Conservation (phyloP, 108 stramenopile genomes). For the Ochromonas danica region DNA sequence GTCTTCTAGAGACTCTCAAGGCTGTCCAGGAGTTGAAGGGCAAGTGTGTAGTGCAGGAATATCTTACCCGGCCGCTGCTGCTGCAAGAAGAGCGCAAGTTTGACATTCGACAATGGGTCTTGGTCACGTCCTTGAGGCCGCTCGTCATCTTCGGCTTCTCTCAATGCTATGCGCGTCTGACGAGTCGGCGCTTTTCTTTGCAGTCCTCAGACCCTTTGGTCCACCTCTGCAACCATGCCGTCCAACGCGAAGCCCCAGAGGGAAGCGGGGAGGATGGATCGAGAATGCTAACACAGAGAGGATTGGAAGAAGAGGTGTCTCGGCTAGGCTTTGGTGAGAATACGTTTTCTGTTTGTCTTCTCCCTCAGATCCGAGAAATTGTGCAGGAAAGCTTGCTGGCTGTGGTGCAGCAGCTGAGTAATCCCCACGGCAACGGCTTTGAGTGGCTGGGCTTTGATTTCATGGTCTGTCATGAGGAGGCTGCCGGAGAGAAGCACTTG, state of each 20-base stretch:
- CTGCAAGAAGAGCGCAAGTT: constrained; percentile 36
- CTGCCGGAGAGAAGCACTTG: too few relatives aligned
- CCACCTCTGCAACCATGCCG: constrained; percentile 34
- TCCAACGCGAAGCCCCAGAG: constrained; percentile 12
- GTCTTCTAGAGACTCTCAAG: background rate
- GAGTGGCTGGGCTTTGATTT: constrained; percentile 39
- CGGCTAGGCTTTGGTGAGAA: too few relatives aligned
- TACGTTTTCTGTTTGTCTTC: too few relatives aligned
- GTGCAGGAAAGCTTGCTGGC: too few relatives aligned
- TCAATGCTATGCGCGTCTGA: constrained; percentile 34
- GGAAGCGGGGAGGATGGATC: background rate
- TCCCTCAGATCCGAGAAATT: too few relatives aligned
- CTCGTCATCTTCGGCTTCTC: constrained; percentile 33
- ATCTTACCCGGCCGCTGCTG: constrained; percentile 38
- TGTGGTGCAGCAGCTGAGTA: too few relatives aligned
- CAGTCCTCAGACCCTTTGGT: constrained; percentile 35
- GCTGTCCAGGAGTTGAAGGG: background rate
- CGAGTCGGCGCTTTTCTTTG: constrained; percentile 25
- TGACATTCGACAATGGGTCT: constrained; percentile 39
- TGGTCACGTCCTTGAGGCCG: constrained; percentile 22
- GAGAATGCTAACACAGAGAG: too few relatives aligned
- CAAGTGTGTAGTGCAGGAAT: constrained; percentile 37
- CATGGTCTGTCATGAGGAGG: constrained; percentile 32
- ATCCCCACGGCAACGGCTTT: constrained; percentile 37
- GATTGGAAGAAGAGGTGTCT: too few relatives aligned